Base-by-base conservation (phyloP, 805 yeast genomes). In the Sugiyamaella smithiae region DNA sequence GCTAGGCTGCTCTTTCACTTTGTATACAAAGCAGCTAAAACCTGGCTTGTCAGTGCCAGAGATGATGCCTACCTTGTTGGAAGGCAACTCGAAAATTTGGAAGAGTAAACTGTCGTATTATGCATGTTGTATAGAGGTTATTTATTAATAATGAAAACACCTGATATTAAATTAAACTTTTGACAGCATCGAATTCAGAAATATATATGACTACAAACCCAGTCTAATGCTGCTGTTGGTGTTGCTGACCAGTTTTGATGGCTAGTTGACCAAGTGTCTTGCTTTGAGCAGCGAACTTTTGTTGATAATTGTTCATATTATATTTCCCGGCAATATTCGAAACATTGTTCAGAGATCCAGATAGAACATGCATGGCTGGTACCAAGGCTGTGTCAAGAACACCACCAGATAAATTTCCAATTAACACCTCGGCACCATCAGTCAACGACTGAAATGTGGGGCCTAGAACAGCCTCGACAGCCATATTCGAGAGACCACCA, bases 51-150 rank as follows among this genome's bases (percentile, higher is more conserved):
- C 7, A 33, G 49, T 14, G 60, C 66, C n/a, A 50, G 66, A 14
- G 70, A 67, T 46, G 62, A 62, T 19, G 56, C 60, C 5, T 67
- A 66, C 46, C 48, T 62, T 28, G 57, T 66, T 19, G 69, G 70
- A 12, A 57, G 58, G 38, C 66, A 60, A 36, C 56, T 67, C 29
- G 66, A 67, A 42, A 67, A 67, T 46, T 52, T 58, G 46, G 57
- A 48, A 14, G 41, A 25, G 26, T 25, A 28, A 26, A 14, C 25
- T 36, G 41, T 22, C 28, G 40, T 23, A 8, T 24, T 12, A 33
- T 35, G 19, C 19, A 44, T 17, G 5, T 19, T 35, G 20, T 35
- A 35, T 35, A 35, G 38, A 35, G 38, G 20, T 19, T 35, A 35
- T 35, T 35, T 35, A 35, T 35, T 35, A 20, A 35, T 35, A 35